These are phyloP conservation scores for Ophiostoma himal-ulmi DNA, from an alignment of 2,329 filamentous ascomycete genomes.

Conservation along the genomic window DNA sequence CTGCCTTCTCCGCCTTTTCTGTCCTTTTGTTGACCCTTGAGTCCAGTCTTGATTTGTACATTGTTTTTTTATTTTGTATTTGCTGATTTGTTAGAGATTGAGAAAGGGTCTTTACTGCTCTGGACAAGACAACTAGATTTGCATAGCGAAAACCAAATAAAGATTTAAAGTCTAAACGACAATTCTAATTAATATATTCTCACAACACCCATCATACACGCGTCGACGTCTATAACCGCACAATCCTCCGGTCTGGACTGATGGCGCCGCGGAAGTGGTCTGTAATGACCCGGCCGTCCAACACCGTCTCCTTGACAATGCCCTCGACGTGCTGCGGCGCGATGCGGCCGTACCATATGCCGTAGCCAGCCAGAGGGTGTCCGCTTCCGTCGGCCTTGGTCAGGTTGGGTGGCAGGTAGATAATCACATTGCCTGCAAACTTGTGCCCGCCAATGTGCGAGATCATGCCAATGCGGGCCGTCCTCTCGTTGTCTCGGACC, in stretches of 20 bases:
- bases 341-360: conserved; percentile 78
- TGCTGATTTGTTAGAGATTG: neutral
- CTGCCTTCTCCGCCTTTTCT: neutral
- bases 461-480: conserved; percentile 62
- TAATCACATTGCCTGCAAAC: conserved; percentile 76
- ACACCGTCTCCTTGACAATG: conserved; percentile 64
- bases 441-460: conserved; percentile 82
- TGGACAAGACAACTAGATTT: neutral
- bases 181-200: neutral
- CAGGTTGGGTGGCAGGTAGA: conserved; percentile 63
- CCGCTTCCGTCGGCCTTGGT: conserved; percentile 38
- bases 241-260: conserved; percentile 46
- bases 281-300: conserved; percentile 59
- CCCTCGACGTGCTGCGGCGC: conserved; percentile 71
- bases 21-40: neutral
- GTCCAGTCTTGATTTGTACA: neutral
- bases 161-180: neutral
- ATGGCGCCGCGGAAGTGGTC: conserved; percentile 70
- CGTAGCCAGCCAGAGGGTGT: conserved; percentile 61
- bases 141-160: conserved; percentile 12
- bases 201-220: neutral
- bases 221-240: conserved; percentile 32
- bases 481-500: neutral
- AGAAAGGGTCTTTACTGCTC: neutral
- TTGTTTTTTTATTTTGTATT: neutral